Base-by-base conservation (phyloP, 139 green algal species). In the Coccomyxa sp. region DNA sequence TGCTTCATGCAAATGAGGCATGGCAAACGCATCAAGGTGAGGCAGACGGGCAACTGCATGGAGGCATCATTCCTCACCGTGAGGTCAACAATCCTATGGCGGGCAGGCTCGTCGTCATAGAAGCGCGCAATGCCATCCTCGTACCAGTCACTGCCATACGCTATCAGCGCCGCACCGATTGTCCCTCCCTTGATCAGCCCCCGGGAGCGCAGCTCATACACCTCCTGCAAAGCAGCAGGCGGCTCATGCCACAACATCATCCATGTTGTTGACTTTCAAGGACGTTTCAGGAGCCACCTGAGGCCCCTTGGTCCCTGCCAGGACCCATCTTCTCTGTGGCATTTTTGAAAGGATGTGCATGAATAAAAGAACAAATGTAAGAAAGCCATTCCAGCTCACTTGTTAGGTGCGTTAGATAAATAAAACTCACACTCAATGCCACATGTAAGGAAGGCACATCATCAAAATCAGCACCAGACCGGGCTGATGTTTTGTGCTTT, bases 51-150 rank as follows among this genome's bases (percentile, higher is more conserved):
- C 38, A 51, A 51, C 38, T 51, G 38, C 38, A 51, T 11, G 38
- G 7, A 3, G 38, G 38, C 38, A 51, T 7, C 7, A 51, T 7
- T 7, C 15, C 66, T 82, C 51, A 89, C 86, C 30, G 95, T 82
- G 27, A 95, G 83, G 76, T 96, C 89, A 16, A 93, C 80, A 23
- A 96, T 79, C 45, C 92, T 91, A 81, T 95, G 91, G 14, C 95
- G 88, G 0, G 79, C 90, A 0, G 94, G 91, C 90, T 98, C 95
- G 83, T 96, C 86, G 31, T 85, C 59, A 0, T 82, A 45, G 82
- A 93, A 94, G 45, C 91, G 91, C 30, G 96, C 60, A 21, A 81
- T 76, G 82, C 86, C 16, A 11, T 63, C 45, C 45, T 85, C 66
- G 32, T 81, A 81, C 84, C 84, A 87, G 21, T 79, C 66, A 27